Percentiles rank a stretch among this genome's conserved stretches.
Conservation (phyloP, 352 stramenopile species). For the Phytophthora quininea region DNA sequence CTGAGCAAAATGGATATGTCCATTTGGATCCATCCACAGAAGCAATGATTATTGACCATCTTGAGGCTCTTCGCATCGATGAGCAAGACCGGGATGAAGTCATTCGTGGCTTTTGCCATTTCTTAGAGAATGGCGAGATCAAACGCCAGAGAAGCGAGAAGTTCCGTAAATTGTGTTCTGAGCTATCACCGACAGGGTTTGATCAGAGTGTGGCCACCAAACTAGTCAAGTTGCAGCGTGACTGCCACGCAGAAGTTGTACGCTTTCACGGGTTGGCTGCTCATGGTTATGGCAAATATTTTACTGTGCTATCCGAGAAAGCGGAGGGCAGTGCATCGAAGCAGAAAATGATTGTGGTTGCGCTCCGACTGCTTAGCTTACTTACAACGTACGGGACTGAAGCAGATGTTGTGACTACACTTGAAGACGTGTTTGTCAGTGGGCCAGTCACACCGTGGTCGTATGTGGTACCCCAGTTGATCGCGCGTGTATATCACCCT, state of each 20-base stretch:
- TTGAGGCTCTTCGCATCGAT: constrained; percentile 48
- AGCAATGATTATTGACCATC: constrained; percentile 34
- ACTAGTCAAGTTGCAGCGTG: constrained; percentile 41
- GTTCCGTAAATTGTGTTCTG: constrained; percentile 43
- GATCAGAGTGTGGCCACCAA: constrained; percentile 27
- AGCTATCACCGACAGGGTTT: constrained; percentile 12
- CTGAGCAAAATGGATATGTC: constrained; percentile 54
- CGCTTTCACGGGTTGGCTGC: constrained; percentile 46
- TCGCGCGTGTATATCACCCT: constrained; percentile 70
- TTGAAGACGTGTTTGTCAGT: constrained; percentile 50
- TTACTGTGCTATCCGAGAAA: constrained; percentile 20
- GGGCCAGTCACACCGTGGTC: constrained; percentile 70
- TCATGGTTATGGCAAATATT: constrained; percentile 51
- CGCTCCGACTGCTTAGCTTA: constrained; percentile 68
- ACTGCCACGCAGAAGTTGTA: constrained; percentile 41
- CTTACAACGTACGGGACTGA: constrained; percentile 70
- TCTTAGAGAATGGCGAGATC: constrained; percentile 59
- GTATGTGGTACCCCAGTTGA: constrained; percentile 73
- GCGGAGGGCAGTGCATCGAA: constrained; percentile 7
- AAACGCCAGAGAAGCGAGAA: constrained; percentile 39
- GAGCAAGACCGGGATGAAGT: constrained; percentile 41
- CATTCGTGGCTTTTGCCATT: constrained; percentile 48
- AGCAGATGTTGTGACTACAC: constrained; percentile 36
- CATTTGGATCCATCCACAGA: constrained; percentile 55
- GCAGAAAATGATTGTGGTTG: constrained; percentile 53